Conservation (phyloP, 352 stramenopile species). For the Globisporangium abappressorium region DNA sequence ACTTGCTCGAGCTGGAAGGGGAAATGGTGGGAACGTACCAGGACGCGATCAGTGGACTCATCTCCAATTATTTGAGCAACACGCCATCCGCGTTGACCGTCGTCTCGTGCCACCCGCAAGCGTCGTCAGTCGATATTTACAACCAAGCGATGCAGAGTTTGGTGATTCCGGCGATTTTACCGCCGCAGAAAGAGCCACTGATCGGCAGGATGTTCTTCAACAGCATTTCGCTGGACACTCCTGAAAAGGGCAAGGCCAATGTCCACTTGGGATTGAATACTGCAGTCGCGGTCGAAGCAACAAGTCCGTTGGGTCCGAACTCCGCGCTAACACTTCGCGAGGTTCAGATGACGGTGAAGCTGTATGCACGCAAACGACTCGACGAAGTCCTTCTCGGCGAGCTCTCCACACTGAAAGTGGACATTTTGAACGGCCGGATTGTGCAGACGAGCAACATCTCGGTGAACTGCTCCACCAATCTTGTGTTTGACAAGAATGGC, state of each 20-base stretch:
- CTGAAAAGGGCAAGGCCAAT: constrained; percentile 42
- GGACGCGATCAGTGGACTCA: constrained; percentile 69
- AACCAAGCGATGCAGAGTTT: constrained; percentile 73
- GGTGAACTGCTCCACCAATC: constrained; percentile 51
- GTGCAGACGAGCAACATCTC: constrained; percentile 69
- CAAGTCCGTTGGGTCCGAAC: constrained; percentile 56
- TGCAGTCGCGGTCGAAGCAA: constrained; percentile 59
- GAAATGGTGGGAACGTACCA: constrained; percentile 62
- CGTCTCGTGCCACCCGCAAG: constrained; percentile 53
- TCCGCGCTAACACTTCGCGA: constrained; percentile 57
- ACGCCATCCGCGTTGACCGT: constrained; percentile 50
- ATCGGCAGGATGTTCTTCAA: constrained; percentile 67
- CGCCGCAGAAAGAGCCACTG: constrained; percentile 57
- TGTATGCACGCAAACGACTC: constrained; percentile 27
- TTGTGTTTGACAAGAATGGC: constrained; percentile 41
- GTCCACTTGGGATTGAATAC: constrained; percentile 42
- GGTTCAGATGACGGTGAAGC: constrained; percentile 57
- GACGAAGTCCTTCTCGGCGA: constrained; percentile 42
- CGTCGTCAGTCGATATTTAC: constrained; percentile 65
- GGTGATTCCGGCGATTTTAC: constrained; percentile 54
- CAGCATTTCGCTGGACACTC: constrained; percentile 47
- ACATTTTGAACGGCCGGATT: constrained; percentile 53
- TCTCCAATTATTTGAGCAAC: constrained; percentile 75
- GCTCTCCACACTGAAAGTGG: constrained; percentile 46
- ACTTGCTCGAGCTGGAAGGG: constrained; percentile 62